Conservation (phyloP, 73 alveolate species). For the Paramecium primaurelia region DNA sequence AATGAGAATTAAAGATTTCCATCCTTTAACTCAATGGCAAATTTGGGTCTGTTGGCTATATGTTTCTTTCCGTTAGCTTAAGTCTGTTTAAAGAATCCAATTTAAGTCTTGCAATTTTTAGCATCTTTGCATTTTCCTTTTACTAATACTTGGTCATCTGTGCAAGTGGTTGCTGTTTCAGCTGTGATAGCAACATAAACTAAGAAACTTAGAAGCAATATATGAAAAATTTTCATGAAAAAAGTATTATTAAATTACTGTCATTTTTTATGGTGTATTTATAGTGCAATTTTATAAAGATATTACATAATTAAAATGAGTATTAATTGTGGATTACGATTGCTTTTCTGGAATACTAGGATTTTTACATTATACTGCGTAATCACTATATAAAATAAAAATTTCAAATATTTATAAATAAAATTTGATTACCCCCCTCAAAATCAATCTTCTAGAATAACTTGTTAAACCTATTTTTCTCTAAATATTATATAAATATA, state of each 20-base stretch:
- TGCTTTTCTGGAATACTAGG: neutral
- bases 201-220: neutral
- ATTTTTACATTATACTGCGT: neutral
- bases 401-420: neutral
- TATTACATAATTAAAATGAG: neutral
- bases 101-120: neutral
- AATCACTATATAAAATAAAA: neutral
- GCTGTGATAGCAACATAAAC: neutral
- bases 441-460: neutral
- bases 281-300: neutral
- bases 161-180: neutral
- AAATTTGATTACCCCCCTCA: neutral
- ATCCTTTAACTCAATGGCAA: neutral
- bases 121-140: constrained; percentile 1
- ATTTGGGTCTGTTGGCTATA: neutral
- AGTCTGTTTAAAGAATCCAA: neutral
- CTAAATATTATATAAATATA: too few relatives aligned
- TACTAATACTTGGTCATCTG: neutral
- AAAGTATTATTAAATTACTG: neutral
- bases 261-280: neutral
- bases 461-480: neutral
- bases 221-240: neutral
- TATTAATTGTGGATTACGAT: neutral
- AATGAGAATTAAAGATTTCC: neutral
- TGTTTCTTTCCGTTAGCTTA: neutral